Base-by-base conservation (phyloP, 2,329 filamentous ascomycete genomes). In the Apiospora hydei region DNA sequence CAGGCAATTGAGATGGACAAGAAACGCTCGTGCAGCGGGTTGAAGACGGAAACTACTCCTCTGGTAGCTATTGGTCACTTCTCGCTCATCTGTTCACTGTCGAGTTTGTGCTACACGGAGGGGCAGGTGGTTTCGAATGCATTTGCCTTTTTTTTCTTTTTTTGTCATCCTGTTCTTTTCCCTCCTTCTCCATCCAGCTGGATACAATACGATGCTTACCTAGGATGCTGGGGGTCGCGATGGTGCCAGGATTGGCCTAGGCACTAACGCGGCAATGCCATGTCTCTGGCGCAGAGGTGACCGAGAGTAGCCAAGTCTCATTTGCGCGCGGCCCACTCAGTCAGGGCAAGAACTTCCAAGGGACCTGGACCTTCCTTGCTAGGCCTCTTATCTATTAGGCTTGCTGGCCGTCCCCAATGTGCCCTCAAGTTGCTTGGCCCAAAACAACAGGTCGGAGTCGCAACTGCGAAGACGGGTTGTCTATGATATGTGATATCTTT, bases 341-440 rank as follows among this genome's bases (percentile, higher is more conserved):
- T 64, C 57, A 64, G 57, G 57, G 57, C 57, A 64, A 18, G 18
- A 64, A 38, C 18, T 64, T 8, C 46, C 34, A 64, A 64, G 57
- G 57, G 57, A 64, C 57, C 34, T 64, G 57, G 18, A 14, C 57
- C 57, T 64, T 64, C 57, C 57, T 64, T 64, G 57, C 34, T 64
- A 64, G 57, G 34, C 34, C 34, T 64, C 10, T 21, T 3, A 1
- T 30, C 26, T 30, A 1, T 30, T 30, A 30, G 34, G 7, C 34
- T 38, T 38, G 7, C 34, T 26, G 34, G 57, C 34, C 57, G 10
- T 41, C 57, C 57, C 57, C 57, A 34, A 61, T 61, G 34, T 30
- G n/a, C 53, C 30, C 53, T 61, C 6, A 26, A 43, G 41, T 43
- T 53, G 24, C 51, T 53, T 53, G 51, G 24, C 24, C 14, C 34